Evolutionary conservation across 768 basidiomycete species (phyloP).

Genomic region (Suillus alpinus): DNA sequence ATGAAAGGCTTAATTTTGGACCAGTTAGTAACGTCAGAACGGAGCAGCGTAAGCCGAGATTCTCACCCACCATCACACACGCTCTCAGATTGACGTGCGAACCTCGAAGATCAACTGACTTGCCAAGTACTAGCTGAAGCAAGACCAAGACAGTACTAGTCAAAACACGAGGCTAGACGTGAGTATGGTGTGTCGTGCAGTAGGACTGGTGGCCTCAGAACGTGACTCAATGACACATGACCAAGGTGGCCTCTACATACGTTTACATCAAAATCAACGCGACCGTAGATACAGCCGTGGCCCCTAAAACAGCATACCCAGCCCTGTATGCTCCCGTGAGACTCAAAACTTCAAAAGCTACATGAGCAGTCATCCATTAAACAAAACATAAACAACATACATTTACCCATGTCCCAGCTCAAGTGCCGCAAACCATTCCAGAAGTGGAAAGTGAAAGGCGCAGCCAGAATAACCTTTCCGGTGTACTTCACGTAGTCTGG

Average conservation of each 20-base stretch:
- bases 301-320: constrained; percentile 83
- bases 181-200: neutral
- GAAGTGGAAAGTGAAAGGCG: constrained; percentile 88
- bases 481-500: constrained; percentile 76
- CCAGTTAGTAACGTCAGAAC: neutral
- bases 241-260: neutral
- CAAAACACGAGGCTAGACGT: neutral
- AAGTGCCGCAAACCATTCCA: constrained; percentile 91
- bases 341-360: constrained; percentile 55
- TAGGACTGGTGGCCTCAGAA: neutral
- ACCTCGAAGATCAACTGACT: neutral
- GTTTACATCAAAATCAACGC: constrained; percentile 56
- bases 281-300: constrained; percentile 71
- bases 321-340: constrained; percentile 78
- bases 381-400: constrained; percentile 48
- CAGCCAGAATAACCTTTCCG: constrained; percentile 76
- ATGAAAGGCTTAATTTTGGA: neutral
- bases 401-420: constrained; percentile 83
- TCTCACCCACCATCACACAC: neutral
- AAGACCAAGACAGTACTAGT: neutral
- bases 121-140: neutral
- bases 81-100: neutral
- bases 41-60: neutral
- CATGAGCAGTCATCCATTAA: neutral
- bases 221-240: neutral